phyloP scores from a whole-genome alignment of 225 moss, liverwort and hornwort genomes.

The Pseudoscleropodium purum region DNA sequence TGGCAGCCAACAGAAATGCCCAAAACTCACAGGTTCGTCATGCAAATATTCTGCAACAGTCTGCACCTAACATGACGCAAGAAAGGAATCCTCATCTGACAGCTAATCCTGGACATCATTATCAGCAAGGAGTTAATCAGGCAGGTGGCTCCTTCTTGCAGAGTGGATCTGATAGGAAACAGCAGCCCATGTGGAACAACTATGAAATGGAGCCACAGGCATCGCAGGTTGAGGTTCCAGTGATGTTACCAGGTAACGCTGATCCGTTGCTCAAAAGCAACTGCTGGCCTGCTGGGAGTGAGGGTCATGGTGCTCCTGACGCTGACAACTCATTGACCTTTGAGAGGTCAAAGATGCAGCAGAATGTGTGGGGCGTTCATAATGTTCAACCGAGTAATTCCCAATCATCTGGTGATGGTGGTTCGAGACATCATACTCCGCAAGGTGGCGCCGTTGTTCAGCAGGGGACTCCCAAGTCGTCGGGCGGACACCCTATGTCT shows the following conservation, averaged over 20 bases:
- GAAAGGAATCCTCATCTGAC: conserved; percentile 25
- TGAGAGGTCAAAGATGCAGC: conserved; percentile 57
- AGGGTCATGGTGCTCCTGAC: conserved; percentile 36
- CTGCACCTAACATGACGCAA: conserved; percentile 27
- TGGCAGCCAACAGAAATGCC: conserved; percentile 47
- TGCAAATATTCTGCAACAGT: conserved; percentile 26
- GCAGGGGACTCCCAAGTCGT: conserved; percentile 50
- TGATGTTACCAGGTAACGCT: conserved; percentile 31
- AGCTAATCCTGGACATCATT: conserved; percentile 26
- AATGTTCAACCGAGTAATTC: conserved; percentile 56
- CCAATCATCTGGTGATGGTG: conserved; percentile 62
- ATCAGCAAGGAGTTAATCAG: conserved; percentile 38
- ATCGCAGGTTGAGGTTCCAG: conserved; percentile 55
- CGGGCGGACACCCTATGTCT: conserved; percentile 34
- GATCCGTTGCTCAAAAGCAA: conserved; percentile 48
- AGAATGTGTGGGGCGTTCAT: conserved; percentile 64
- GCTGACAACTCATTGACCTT: conserved; percentile 36
- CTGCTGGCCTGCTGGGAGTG: conserved; percentile 60
- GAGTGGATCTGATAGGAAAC: conserved; percentile 42
- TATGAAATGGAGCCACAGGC: conserved; percentile 54
- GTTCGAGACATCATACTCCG: conserved; percentile 52
- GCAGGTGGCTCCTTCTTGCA: conserved; percentile 30
- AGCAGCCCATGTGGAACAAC: conserved; percentile 61
- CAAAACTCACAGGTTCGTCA: conserved; percentile 26
- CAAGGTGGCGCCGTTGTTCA: conserved; percentile 58